A percentile compares a stretch with the other conserved stretches of the same genome.
Evolutionary conservation across 2,329 filamentous ascomycete genomes (phyloP).

Genomic region (Endocalyx cinctus): DNA sequence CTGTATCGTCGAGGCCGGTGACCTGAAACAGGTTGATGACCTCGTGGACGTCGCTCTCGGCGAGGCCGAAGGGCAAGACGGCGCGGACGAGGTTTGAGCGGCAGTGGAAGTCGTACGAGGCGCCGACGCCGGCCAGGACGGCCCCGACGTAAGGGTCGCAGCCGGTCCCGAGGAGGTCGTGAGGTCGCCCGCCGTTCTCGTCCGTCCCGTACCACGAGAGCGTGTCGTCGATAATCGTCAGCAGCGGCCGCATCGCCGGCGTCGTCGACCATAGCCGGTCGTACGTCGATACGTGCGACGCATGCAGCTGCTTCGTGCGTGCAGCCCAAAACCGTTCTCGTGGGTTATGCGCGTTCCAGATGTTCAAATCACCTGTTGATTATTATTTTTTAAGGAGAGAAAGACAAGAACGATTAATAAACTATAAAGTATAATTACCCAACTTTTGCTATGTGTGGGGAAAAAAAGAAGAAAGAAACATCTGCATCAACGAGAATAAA

Average conservation of each 20-base stretch:
- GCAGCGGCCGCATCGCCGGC: conserved; percentile 71
- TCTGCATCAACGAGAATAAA: too few species aligned
- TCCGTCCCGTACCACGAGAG: conserved; percentile 57
- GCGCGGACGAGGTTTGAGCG: conserved; percentile 77
- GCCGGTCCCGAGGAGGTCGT: conserved; percentile 76
- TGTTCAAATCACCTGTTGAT: conserved; percentile 77
- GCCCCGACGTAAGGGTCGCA: conserved; percentile 82
- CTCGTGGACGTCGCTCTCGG: conserved; percentile 74
- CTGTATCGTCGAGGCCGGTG: conserved; percentile 67
- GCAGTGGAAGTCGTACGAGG: conserved; percentile 72
- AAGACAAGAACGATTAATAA: too few species aligned
- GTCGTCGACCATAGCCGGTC: conserved; percentile 76
- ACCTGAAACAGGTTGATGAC: conserved; percentile 86
- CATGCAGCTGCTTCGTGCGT: conserved; percentile 73
- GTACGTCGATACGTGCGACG: conserved; percentile 65
- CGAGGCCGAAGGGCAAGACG: conserved; percentile 62
- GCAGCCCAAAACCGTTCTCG: conserved; percentile 79
- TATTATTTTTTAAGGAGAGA: too few species aligned
- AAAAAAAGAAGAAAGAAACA: neutral
- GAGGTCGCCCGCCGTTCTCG: conserved; percentile 61
- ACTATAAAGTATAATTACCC: too few species aligned
- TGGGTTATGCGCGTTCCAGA: conserved; percentile 74
- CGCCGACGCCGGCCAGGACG: conserved; percentile 47
- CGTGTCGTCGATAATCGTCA: conserved; percentile 67
- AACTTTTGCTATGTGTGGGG: too few species aligned